Evolutionary conservation across 352 stramenopile genomes (phyloP).

Genomic region (Globisporangium heterothallicum): DNA sequence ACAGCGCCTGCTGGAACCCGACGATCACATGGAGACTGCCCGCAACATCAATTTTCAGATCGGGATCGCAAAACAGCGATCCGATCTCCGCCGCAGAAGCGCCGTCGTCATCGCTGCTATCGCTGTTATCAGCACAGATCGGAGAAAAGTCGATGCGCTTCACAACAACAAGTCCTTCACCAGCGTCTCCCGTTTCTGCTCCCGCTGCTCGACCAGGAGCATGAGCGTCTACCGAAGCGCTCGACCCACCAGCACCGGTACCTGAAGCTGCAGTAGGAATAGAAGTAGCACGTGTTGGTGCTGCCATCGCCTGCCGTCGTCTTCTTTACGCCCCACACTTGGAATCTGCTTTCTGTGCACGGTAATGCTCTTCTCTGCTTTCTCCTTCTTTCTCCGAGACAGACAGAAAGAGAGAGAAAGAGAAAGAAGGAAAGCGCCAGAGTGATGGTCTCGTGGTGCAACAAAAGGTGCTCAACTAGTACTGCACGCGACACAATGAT

Average conservation of each 20-base stretch:
- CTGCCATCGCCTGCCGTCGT: too few species aligned
- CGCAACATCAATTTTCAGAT: conserved; percentile 49
- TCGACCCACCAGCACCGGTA: too few species aligned
- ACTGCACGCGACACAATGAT: not conserved
- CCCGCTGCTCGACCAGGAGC: too few species aligned
- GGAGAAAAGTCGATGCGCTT: conserved; percentile 24
- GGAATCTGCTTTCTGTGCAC: too few species aligned
- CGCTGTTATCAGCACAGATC: conserved; percentile 2
- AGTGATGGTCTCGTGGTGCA: conserved; percentile 1
- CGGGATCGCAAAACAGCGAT: conserved; percentile 37
- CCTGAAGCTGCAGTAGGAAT: too few species aligned
- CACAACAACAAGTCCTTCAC: conserved; percentile 16
- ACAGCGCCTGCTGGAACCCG: conserved; percentile 35
- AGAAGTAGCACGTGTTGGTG: too few species aligned
- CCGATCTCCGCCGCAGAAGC: conserved; percentile 1
- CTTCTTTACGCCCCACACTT: too few species aligned
- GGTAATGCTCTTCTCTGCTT: too few species aligned
- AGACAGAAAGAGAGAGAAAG: not conserved
- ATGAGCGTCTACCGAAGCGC: too few species aligned
- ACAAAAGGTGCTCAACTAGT: not conserved
- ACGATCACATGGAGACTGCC: conserved; percentile 40
- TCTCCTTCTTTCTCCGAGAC: too few species aligned
- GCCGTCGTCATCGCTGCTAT: not conserved
- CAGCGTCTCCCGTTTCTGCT: too few species aligned
- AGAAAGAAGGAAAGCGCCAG: conserved; percentile 11